Base-by-base conservation (phyloP, 306 rosid species). In the Alnus rubra region DNA sequence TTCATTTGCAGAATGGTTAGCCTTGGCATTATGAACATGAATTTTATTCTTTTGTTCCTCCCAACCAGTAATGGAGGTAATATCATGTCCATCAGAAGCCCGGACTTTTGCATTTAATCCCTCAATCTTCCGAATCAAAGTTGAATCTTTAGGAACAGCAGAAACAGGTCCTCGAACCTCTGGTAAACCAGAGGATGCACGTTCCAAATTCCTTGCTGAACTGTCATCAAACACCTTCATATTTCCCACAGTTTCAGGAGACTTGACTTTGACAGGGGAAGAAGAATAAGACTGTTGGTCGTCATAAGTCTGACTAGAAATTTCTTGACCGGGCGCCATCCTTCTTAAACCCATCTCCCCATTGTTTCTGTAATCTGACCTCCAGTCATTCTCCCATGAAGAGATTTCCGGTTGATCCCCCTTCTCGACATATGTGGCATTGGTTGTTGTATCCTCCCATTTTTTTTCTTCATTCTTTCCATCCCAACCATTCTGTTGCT, bases 91-190 rank as follows among this genome's bases (percentile, higher is more conserved):
- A 75, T 88, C 89, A 51, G 88, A 81, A 74, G 84, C 87, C 30
- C 98, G 90, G 35, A 89, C 96, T 87, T 91, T 95, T 78, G 97
- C 97, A 91, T 95, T 95, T 81, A 95, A 83, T 84, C 96, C 94
- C 88, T 92, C 96, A 77, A 95, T 91, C 85, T 91, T 91, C 80
- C 85, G 92, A 77, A 95, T 90, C 80, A 95, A 71, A 80, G 91
- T 90, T 79, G 96, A 74, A 81, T 92, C 95, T 85, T 89, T 94
- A 31, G 86, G 69, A 73, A 88, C 87, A 82, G 87, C 80, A 50
- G 79, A 71, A 73, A 33, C 82, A 19, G 87, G 48, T 35, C 82
- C 80, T 77, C 84, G 59, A 42, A 56, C 80, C 79, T 90, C 90
- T 60, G 81, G 81, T 65, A 70, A 37, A 81, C 86, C 85, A 80